A percentile compares a stretch with the other conserved stretches of the same genome.
phyloP scores from a whole-genome alignment of 2,329 filamentous ascomycete genomes.

The Botrytis medusae region DNA sequence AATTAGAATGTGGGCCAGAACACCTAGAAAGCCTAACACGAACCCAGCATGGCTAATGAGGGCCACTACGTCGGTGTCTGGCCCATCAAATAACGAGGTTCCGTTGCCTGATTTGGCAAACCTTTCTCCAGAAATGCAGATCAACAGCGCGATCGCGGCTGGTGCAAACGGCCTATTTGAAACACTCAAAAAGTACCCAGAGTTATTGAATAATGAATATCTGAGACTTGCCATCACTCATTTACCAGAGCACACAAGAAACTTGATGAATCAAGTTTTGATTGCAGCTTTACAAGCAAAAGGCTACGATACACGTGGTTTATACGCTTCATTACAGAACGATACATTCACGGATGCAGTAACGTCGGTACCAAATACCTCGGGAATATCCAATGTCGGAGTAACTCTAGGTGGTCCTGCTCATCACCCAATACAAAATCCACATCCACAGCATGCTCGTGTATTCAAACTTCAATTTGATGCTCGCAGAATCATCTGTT shows the following conservation, averaged over 20 bases:
- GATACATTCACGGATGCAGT: neutral
- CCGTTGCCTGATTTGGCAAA: neutral
- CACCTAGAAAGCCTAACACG: constrained; percentile 9
- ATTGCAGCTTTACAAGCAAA: constrained; percentile 15
- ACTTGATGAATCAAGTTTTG: constrained; percentile 24
- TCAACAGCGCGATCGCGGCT: constrained; percentile 53
- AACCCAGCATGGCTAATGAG: constrained; percentile 1
- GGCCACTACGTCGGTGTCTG: neutral
- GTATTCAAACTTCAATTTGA: constrained; percentile 99
- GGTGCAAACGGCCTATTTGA: constrained; percentile 47
- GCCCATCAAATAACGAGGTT: neutral
- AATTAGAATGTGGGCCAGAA: neutral
- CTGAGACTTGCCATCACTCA: constrained; percentile 27
- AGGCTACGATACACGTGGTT: neutral
- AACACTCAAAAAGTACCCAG: constrained; percentile 32
- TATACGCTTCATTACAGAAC: constrained; percentile 9
- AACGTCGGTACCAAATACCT: constrained; percentile 22
- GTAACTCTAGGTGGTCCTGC: neutral
- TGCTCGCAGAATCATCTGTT: constrained; percentile 88
- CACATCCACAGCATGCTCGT: constrained; percentile 42
- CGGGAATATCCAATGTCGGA: constrained; percentile 25
- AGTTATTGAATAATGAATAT: constrained; percentile 28
- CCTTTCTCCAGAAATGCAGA: constrained; percentile 46
- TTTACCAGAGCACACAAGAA: constrained; percentile 23
- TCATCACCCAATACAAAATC: neutral